These are phyloP conservation scores for Trichoderma parareesei DNA, from an alignment of 495 filamentous ascomycete species.

Conservation along the genomic window DNA sequence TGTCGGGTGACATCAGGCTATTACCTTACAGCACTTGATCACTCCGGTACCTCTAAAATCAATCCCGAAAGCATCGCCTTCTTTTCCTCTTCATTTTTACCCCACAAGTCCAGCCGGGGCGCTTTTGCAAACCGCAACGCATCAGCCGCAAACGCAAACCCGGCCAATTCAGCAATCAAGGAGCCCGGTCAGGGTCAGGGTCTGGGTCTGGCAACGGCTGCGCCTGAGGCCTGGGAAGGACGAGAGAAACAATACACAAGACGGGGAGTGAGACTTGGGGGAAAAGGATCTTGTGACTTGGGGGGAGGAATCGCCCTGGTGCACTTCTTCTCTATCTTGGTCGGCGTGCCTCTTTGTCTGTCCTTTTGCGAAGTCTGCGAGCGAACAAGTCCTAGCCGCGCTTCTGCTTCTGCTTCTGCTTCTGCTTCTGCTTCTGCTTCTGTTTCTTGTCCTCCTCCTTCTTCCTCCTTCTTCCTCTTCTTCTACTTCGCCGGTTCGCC, in stretches of 20 bases:
- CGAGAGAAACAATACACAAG: too few relatives aligned
- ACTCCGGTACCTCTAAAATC: background rate
- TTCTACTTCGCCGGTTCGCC: background rate
- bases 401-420: too few relatives aligned
- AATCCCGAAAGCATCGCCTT: slow-evolving; percentile 5
- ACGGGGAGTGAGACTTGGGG: too few relatives aligned
- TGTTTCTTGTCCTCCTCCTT: background rate
- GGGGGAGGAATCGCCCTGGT: background rate
- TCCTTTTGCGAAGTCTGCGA: background rate
- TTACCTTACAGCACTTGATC: background rate
- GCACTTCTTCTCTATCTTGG: background rate
- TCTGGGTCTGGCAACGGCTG: background rate
- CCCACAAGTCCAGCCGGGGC: background rate
- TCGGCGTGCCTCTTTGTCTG: background rate
- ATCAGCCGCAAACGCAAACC: background rate
- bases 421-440: too few relatives aligned
- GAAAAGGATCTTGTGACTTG: background rate
- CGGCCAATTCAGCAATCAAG: background rate
- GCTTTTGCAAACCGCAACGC: background rate
- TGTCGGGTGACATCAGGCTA: background rate
- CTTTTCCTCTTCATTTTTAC: background rate
- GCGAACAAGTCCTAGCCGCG: too few relatives aligned
- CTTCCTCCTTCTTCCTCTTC: background rate
- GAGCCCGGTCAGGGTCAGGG: background rate
- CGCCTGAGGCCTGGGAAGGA: too few relatives aligned